Conservation (phyloP, 1,139 yeast genomes). For the Zygosaccharomyces pseudobailii region DNA sequence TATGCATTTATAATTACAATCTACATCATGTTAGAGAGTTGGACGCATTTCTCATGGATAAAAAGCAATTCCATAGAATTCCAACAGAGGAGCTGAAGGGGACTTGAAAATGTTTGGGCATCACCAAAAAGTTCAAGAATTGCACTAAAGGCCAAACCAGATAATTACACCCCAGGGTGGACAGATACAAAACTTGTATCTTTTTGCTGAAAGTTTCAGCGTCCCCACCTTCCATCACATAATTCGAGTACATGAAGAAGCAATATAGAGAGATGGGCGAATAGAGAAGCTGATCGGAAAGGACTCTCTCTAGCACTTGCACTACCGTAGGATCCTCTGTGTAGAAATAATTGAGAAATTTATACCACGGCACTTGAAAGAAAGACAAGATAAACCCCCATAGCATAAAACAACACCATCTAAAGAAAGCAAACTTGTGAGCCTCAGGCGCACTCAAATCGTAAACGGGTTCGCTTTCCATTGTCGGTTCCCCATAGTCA, state of each 20-base stretch:
- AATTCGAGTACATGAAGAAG: conserved; percentile 80
- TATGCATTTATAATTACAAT: background rate
- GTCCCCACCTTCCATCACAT: conserved; percentile 72
- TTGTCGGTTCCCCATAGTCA: conserved; percentile 24
- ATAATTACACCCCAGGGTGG: conserved; percentile 74
- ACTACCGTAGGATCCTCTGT: conserved; percentile 77
- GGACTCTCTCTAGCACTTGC: conserved; percentile 77
- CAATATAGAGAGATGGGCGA: conserved; percentile 80
- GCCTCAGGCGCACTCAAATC: conserved; percentile 29
- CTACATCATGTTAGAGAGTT: conserved; percentile 7
- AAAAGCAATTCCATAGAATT: conserved; percentile 86
- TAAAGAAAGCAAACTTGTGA: conserved; percentile 52
- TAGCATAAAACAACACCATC: conserved; percentile 74
- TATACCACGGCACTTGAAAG: conserved; percentile 86
- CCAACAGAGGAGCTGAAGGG: conserved; percentile 91
- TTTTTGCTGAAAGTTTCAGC: conserved; percentile 59
- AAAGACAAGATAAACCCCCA: conserved; percentile 88
- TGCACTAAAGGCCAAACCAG: conserved; percentile 96
- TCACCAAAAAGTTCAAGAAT: conserved; percentile 74
- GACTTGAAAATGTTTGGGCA: conserved; percentile 79
- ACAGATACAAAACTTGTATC: conserved; percentile 60
- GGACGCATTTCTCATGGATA: conserved; percentile 62
- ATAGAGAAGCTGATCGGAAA: conserved; percentile 84
- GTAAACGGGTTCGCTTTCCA: conserved; percentile 5
- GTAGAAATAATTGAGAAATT: conserved; percentile 69